Percentiles rank a stretch among this genome's conserved stretches.
Evolutionary conservation across 73 alveolate genomes (phyloP).

Genomic region (Paramecium sexaurelia): DNA sequence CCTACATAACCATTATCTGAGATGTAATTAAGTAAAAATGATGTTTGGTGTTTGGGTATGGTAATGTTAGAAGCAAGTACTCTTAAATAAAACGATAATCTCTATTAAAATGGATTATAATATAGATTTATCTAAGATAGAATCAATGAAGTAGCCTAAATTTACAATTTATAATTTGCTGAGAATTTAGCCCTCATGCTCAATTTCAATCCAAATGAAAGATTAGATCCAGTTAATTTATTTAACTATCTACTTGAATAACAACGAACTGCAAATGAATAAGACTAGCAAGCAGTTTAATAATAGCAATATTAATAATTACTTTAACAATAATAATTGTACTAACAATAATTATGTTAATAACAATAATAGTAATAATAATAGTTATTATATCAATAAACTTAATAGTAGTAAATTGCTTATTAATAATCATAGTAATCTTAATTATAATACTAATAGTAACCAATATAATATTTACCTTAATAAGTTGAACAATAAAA

Average conservation of each 20-base stretch:
- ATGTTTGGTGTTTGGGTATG: slow-evolving; percentile 50
- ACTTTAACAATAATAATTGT: neutral
- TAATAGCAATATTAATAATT: neutral
- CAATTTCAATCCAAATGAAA: slow-evolving; percentile 44
- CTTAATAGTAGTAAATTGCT: neutral
- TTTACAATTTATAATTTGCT: slow-evolving; percentile 5
- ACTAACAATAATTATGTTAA: neutral
- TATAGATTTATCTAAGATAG: neutral
- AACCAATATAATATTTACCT: neutral
- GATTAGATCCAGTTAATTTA: slow-evolving; percentile 48
- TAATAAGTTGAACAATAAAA: neutral
- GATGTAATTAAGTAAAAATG: neutral
- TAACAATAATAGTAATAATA: neutral
- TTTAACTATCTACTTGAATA: slow-evolving; percentile 37
- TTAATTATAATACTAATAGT: neutral
- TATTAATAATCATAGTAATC: neutral
- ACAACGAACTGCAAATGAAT: slow-evolving; percentile 19
- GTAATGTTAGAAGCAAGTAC: slow-evolving; percentile 22
- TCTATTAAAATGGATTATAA: neutral
- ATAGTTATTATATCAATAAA: neutral
- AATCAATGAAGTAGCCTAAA: slow-evolving; percentile 48
- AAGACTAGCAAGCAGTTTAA: neutral
- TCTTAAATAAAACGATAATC: neutral
- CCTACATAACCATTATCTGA: slow-evolving; percentile 1
- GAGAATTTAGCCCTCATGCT: slow-evolving; percentile 49